Conservation (phyloP, 257 asterid genomes). For the Solanum piurae region DNA sequence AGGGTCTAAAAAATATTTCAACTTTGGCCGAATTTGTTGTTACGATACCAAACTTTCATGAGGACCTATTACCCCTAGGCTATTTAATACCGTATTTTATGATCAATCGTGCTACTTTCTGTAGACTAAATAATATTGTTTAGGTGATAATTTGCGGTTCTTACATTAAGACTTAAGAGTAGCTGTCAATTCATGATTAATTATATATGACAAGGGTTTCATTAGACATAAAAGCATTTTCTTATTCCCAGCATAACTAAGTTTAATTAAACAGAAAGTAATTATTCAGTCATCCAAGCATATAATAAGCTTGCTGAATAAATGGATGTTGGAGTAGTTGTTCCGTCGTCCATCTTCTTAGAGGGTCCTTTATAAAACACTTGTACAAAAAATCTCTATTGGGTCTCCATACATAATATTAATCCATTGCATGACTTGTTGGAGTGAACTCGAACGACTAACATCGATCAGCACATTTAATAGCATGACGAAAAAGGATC, state of each 20-base stretch:
- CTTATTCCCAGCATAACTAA: too few species aligned
- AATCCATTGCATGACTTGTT: too few species aligned
- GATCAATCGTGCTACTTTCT: background rate
- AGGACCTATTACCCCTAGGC: too few species aligned
- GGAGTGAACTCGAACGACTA: background rate
- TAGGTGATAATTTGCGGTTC: too few species aligned
- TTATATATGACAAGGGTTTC: too few species aligned
- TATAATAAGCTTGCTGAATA: background rate
- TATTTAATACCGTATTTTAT: background rate
- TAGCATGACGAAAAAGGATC: background rate
- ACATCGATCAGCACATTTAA: background rate
- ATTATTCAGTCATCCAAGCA: background rate
- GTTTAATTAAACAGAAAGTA: background rate
- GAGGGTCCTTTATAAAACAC: background rate
- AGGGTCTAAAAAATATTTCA: too few species aligned
- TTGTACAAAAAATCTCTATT: background rate
- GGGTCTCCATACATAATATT: too few species aligned
- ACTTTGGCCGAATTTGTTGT: too few species aligned
- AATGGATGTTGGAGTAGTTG: constrained; percentile 1
- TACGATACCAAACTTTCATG: too few species aligned
- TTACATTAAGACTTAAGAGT: too few species aligned
- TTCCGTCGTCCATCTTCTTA: constrained; percentile 4
- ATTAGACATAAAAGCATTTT: too few species aligned
- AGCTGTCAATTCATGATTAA: too few species aligned
- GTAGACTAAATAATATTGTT: background rate